phyloP scores from a whole-genome alignment of 352 stramenopile species.

The Phytophthora melonis region DNA sequence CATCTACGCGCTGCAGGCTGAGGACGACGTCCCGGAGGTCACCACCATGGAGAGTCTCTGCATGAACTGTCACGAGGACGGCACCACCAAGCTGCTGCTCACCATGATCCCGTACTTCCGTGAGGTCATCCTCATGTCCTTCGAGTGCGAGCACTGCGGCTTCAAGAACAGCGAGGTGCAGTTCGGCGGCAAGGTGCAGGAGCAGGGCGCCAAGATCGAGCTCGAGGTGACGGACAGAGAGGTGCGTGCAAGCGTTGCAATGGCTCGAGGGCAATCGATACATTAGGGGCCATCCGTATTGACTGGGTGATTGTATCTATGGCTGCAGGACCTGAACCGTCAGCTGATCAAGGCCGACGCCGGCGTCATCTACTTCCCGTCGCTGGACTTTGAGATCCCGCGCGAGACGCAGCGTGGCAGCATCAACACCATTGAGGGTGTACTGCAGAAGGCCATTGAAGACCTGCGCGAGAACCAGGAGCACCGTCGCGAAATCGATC shows the following conservation, averaged over 20 bases:
- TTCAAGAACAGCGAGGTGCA: conserved; percentile 85
- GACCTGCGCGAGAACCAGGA: conserved; percentile 81
- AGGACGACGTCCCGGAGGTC: conserved; percentile 68
- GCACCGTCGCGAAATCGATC: conserved; percentile 83
- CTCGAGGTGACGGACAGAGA: conserved; percentile 52
- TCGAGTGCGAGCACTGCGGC: conserved; percentile 91
- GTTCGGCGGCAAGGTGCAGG: conserved; percentile 76
- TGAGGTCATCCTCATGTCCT: conserved; percentile 95
- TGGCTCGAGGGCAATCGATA: background rate
- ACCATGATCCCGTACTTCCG: conserved; percentile 96
- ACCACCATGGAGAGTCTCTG: conserved; percentile 87
- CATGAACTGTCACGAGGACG: conserved; percentile 90
- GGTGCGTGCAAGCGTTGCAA: conserved; percentile 16
- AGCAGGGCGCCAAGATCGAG: conserved; percentile 67
- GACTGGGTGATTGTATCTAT: background rate
- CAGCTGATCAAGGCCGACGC: conserved; percentile 93
- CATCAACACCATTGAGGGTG: conserved; percentile 91
- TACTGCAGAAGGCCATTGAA: conserved; percentile 73
- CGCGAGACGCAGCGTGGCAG: conserved; percentile 82
- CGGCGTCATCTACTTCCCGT: conserved; percentile 75
- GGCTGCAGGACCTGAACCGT: conserved; percentile 83
- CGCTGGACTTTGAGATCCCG: conserved; percentile 93
- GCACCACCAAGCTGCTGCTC: conserved; percentile 90
- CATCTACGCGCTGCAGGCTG: conserved; percentile 53
- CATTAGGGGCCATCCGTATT: background rate